phyloP scores from a whole-genome alignment of 169 alveolate species.

The Cryptosporidium meleagridis region DNA sequence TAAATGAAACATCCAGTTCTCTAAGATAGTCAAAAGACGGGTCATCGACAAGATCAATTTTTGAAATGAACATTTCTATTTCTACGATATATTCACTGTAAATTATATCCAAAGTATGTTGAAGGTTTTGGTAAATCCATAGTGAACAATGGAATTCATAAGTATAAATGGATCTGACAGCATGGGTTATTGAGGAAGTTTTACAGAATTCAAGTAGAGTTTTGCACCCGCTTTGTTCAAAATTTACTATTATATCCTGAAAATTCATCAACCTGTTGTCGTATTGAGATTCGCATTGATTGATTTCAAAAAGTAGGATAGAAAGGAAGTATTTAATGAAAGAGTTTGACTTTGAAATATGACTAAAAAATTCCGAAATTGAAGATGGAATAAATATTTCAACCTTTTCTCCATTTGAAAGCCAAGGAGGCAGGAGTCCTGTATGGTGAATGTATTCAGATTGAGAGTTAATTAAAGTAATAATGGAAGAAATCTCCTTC shows the following conservation, averaged over 20 bases:
- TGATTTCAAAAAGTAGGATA: constrained; percentile 36
- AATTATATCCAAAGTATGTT: constrained; percentile 9
- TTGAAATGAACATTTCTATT: constrained; percentile 5
- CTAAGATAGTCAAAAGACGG: constrained; percentile 8
- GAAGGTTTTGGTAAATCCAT: constrained; percentile 48
- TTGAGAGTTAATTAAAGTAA: constrained; percentile 20
- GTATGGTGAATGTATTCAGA: constrained; percentile 39
- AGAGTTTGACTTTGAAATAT: constrained; percentile 27
- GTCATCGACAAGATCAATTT: constrained; percentile 13
- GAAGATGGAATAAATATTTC: constrained; percentile 38
- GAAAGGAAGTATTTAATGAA: constrained; percentile 35
- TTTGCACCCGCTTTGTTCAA: constrained; percentile 29
- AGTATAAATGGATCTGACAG: constrained; percentile 29
- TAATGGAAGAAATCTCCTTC: constrained; percentile 16
- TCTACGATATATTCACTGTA: constrained; percentile 17
- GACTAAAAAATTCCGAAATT: not conserved
- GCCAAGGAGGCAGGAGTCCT: constrained; percentile 50
- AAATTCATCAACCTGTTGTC: not conserved
- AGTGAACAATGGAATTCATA: constrained; percentile 38
- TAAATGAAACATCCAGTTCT: constrained; percentile 33
- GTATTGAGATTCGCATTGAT: constrained; percentile 9
- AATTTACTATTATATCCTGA: constrained; percentile 2
- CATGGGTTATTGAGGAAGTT: not conserved
- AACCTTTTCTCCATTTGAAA: constrained; percentile 46
- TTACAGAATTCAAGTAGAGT: constrained; percentile 55